Percentiles rank a stretch among this genome's conserved stretches.
phyloP scores from a whole-genome alignment of 2,329 filamentous ascomycete genomes.

The Tricladium varicosporioides region DNA sequence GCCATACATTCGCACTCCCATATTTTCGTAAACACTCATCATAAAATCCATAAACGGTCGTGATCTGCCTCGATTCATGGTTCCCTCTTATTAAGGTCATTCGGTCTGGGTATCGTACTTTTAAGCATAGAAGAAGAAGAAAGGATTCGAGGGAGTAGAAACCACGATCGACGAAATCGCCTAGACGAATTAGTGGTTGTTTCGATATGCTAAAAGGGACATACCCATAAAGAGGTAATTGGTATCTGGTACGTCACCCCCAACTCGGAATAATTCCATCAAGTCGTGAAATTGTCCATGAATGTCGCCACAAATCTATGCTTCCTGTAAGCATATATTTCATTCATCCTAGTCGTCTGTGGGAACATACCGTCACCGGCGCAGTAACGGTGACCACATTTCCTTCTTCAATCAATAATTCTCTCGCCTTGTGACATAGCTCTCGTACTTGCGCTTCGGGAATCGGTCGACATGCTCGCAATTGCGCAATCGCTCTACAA shows the following conservation, averaged over 20 bases:
- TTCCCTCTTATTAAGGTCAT: constrained; percentile 96
- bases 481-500: constrained; percentile 83
- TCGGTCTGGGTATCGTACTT: constrained; percentile 94
- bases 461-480: constrained; percentile 93
- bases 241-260: constrained; percentile 90
- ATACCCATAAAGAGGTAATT: constrained; percentile 96
- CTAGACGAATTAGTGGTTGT: constrained; percentile 40
- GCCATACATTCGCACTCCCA: constrained; percentile 94
- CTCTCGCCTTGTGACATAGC: constrained; percentile 93
- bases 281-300: constrained; percentile 96
- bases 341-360: background rate
- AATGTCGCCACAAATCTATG: constrained; percentile 89
- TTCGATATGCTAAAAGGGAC: constrained; percentile 9
- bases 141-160: constrained; percentile 99
- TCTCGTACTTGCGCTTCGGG: constrained; percentile 94
- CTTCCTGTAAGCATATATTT: constrained; percentile 14
- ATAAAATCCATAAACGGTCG: constrained; percentile 97
- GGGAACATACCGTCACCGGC: constrained; percentile 72
- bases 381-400: constrained; percentile 96
- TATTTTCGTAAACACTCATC: constrained; percentile 97
- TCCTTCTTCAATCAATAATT: constrained; percentile 94
- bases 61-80: constrained; percentile 95
- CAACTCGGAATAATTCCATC: constrained; percentile 94
- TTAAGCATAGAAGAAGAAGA: constrained; percentile 89
- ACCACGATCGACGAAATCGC: constrained; percentile 95